These are phyloP conservation scores for Fulvia fulva DNA, from an alignment of 2,329 filamentous ascomycete genomes.

Conservation along the genomic window DNA sequence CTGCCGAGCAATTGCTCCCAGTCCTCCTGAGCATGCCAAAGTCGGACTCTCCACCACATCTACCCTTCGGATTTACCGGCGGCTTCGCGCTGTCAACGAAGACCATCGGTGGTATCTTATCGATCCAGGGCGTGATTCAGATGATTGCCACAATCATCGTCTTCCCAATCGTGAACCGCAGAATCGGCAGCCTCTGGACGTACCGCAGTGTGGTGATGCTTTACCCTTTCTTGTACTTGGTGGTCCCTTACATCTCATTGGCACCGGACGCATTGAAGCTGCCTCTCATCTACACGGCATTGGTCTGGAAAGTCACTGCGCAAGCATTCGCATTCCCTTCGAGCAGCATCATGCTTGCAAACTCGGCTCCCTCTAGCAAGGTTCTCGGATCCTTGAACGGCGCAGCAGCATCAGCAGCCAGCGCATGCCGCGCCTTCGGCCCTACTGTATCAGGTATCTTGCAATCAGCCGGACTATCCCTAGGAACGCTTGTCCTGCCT, in stretches of 20 bases:
- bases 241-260: constrained; percentile 83
- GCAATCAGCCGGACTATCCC: constrained; percentile 72
- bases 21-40: constrained; percentile 76
- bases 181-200: constrained; percentile 72
- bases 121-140: constrained; percentile 83
- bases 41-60: constrained; percentile 47
- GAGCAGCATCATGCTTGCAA: constrained; percentile 82
- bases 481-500: constrained; percentile 79
- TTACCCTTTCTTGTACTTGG: constrained; percentile 84
- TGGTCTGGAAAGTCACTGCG: constrained; percentile 91
- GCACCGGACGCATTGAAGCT: constrained; percentile 69
- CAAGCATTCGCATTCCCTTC: constrained; percentile 88
- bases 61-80: constrained; percentile 85
- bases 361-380: constrained; percentile 77
- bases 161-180: constrained; percentile 72
- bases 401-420: constrained; percentile 84
- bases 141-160: constrained; percentile 81
- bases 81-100: constrained; percentile 82
- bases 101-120: constrained; percentile 81
- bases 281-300: constrained; percentile 68
- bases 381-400: constrained; percentile 92
- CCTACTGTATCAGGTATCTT: constrained; percentile 83
- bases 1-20: constrained; percentile 88
- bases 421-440: constrained; percentile 80
- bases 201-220: constrained; percentile 77